Percentiles rank a stretch among this genome's conserved stretches.
Conservation (phyloP, 2,329 filamentous ascomycete genomes). For the Botrytis cinerea region DNA sequence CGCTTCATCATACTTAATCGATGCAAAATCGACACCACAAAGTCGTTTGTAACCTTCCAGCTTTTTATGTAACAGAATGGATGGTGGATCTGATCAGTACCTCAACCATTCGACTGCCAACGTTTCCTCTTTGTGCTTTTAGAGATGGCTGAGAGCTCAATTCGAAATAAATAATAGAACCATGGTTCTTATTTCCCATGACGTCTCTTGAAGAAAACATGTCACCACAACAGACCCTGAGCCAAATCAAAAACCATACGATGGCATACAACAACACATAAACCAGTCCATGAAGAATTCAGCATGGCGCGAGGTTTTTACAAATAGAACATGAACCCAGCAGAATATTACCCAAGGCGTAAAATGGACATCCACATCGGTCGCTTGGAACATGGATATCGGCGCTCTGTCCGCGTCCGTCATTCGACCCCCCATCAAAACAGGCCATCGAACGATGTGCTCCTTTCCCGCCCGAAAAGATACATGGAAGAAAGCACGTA, state of each 20-base stretch:
- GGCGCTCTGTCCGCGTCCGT: slow-evolving; percentile 13
- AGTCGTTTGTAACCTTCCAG: background rate
- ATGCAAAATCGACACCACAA: background rate
- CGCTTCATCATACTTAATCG: background rate
- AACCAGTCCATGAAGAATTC: background rate
- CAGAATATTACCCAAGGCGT: background rate
- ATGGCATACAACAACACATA: background rate
- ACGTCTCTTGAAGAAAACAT: background rate
- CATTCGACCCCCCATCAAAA: background rate
- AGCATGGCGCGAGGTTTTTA: background rate
- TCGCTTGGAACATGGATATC: background rate
- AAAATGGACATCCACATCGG: background rate
- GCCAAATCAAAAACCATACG: background rate
- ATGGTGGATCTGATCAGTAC: background rate
- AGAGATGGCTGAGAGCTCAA: background rate
- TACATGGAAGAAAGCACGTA: too few relatives aligned
- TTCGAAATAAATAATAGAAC: background rate
- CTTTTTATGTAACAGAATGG: background rate
- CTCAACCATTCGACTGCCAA: background rate
- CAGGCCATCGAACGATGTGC: background rate
- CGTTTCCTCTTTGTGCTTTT: background rate
- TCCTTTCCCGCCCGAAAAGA: background rate
- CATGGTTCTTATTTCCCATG: background rate
- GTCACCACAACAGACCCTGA: background rate
- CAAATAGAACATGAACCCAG: background rate